phyloP scores from a whole-genome alignment of 768 basidiomycete species.

The Termitomyces sp. region DNA sequence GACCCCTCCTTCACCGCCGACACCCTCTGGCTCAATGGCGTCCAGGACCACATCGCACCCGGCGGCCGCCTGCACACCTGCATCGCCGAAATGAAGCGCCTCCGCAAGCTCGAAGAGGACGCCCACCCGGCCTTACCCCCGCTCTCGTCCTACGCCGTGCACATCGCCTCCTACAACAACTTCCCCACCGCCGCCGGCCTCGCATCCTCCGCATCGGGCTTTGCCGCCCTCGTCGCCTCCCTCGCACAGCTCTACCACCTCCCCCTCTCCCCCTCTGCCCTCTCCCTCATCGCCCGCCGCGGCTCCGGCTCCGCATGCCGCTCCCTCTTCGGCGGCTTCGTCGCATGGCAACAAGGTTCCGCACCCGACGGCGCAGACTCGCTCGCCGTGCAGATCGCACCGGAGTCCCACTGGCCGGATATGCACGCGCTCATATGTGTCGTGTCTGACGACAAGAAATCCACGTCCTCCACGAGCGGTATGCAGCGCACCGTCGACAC shows the following conservation, averaged over 20 bases:
- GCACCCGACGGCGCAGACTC: slow-evolving; percentile 74
- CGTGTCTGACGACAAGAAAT: slow-evolving; percentile 94
- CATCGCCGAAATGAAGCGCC: slow-evolving; percentile 78
- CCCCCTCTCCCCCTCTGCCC: slow-evolving; percentile 68
- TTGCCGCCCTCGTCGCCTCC: slow-evolving; percentile 91
- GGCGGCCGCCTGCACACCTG: slow-evolving; percentile 79
- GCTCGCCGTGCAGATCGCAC: slow-evolving; percentile 81
- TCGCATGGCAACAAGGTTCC: slow-evolving; percentile 86
- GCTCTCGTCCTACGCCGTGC: slow-evolving; percentile 71
- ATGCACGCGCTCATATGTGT: slow-evolving; percentile 98
- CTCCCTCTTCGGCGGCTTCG: slow-evolving; percentile 95
- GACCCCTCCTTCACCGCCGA: slow-evolving; percentile 72
- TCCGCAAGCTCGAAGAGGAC: slow-evolving; percentile 69
- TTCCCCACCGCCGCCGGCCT: slow-evolving; percentile 99
- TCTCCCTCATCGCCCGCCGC: slow-evolving; percentile 93
- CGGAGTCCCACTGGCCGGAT: slow-evolving; percentile 86
- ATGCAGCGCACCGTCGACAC: slow-evolving; percentile 99
- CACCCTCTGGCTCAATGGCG: slow-evolving; percentile 91
- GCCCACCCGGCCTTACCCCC: slow-evolving; percentile 59
- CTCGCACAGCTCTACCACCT: slow-evolving; percentile 84
- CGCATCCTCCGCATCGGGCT: slow-evolving; percentile 95
- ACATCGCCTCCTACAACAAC: slow-evolving; percentile 95
- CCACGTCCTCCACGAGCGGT: slow-evolving; percentile 88
- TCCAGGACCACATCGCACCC: slow-evolving; percentile 82
- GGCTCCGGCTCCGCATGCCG: slow-evolving; percentile 98